Percentiles rank a stretch among this genome's conserved stretches.
Evolutionary conservation across 108 stramenopile genomes (phyloP).

Genomic region (Phaeodactylum tricornutum): DNA sequence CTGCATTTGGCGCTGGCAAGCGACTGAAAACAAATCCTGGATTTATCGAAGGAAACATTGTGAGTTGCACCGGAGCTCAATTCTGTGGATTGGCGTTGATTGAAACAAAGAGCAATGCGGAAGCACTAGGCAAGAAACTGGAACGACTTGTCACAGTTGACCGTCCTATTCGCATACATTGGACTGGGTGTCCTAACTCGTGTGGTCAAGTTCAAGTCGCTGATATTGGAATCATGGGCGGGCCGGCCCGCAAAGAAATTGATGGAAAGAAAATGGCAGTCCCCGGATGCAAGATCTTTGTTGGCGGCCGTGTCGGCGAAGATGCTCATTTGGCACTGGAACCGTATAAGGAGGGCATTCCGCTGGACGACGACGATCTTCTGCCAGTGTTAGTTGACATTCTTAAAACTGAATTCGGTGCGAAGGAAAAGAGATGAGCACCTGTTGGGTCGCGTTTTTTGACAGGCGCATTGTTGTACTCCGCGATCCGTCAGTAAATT

Average conservation of each 20-base stretch:
- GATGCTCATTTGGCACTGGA: conserved; percentile 74
- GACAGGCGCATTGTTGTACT: too few species aligned
- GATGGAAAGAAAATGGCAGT: conserved; percentile 82
- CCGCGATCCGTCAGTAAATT: too few species aligned
- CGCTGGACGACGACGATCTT: conserved; percentile 62
- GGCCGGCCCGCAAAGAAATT: conserved; percentile 70
- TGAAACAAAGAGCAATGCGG: conserved; percentile 84
- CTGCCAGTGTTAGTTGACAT: conserved; percentile 67
- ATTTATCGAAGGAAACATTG: conserved; percentile 70
- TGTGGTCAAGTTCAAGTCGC: conserved; percentile 94
- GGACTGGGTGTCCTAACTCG: conserved; percentile 93
- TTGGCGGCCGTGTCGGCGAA: conserved; percentile 85
- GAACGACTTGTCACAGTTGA: conserved; percentile 71
- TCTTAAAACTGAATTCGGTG: conserved; percentile 68
- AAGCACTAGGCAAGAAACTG: conserved; percentile 54
- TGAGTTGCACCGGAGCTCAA: conserved; percentile 92
- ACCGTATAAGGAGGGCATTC: conserved; percentile 51
- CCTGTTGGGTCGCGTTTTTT: too few species aligned
- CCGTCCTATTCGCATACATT: conserved; percentile 86
- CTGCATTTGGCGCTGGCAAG: conserved; percentile 26
- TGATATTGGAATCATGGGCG: conserved; percentile 95
- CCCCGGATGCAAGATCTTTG: conserved; percentile 89
- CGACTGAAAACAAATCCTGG: conserved; percentile 65
- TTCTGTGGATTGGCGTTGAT: conserved; percentile 88
- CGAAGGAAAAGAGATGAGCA: too few species aligned